Conservation (phyloP, 257 asterid species). For the Primulina eburnea region DNA sequence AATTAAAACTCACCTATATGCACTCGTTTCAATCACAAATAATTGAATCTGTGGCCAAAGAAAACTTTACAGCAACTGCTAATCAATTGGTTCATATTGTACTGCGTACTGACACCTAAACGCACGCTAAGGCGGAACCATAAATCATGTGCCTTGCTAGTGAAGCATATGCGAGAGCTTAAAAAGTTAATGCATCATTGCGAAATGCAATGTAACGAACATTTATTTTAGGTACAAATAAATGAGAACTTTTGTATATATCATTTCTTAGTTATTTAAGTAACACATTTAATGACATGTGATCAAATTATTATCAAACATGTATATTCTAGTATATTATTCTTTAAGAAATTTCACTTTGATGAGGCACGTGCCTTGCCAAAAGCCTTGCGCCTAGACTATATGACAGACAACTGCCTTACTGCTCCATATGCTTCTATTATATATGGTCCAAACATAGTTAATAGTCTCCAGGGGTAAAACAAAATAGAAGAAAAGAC, state of each 20-base stretch:
- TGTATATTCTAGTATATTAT: too few species aligned
- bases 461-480: too few species aligned
- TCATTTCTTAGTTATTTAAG: too few species aligned
- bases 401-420: background rate
- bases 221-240: too few species aligned
- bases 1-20: background rate
- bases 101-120: background rate
- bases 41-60: background rate
- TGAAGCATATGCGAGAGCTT: background rate
- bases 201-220: background rate
- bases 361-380: background rate
- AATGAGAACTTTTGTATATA: too few species aligned
- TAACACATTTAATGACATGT: too few species aligned
- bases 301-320: too few species aligned
- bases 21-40: background rate
- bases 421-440: background rate
- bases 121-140: background rate
- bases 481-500: too few species aligned
- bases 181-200: background rate
- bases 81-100: background rate
- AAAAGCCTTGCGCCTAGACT: background rate
- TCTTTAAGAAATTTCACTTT: background rate
- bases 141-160: background rate
- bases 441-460: too few species aligned
- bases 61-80: background rate